Percentiles rank a stretch among this genome's conserved stretches.
Evolutionary conservation across 371 early-diverging fungal species (phyloP).

Genomic region (Funneliformis caledonium): DNA sequence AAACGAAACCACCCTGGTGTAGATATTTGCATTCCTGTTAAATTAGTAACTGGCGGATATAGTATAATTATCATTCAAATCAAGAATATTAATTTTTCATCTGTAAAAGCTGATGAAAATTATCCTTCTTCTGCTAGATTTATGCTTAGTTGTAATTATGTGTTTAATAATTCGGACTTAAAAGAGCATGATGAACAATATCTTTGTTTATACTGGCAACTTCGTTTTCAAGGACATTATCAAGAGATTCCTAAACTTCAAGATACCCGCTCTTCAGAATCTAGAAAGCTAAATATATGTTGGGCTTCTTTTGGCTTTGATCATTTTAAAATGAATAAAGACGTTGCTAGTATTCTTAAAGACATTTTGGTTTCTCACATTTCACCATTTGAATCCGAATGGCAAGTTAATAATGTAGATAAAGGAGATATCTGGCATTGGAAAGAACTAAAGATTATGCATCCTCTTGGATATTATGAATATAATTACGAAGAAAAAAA

Average conservation of each 20-base stretch:
- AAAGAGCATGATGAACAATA: background rate
- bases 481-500: background rate
- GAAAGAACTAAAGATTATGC: background rate
- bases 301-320: background rate
- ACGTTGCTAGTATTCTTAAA: background rate
- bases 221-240: slow-evolving; percentile 10
- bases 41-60: background rate
- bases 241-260: background rate
- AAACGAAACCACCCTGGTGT: slow-evolving; percentile 13
- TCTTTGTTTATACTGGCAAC: slow-evolving; percentile 28
- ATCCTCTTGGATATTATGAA: slow-evolving; percentile 8
- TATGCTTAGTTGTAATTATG: background rate
- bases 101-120: background rate
- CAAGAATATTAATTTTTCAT: background rate
- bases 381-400: slow-evolving; percentile 5
- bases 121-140: background rate
- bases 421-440: slow-evolving; percentile 9
- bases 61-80: background rate
- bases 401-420: background rate
- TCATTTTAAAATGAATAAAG: slow-evolving; percentile 8
- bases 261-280: background rate
- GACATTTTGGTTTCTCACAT: slow-evolving; percentile 16
- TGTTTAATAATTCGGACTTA: slow-evolving; percentile 4
- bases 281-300: background rate
- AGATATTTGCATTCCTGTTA: slow-evolving; percentile 21